These are phyloP conservation scores for Plasmopara halstedii DNA, from an alignment of 352 stramenopile genomes.

Conservation along the genomic window DNA sequence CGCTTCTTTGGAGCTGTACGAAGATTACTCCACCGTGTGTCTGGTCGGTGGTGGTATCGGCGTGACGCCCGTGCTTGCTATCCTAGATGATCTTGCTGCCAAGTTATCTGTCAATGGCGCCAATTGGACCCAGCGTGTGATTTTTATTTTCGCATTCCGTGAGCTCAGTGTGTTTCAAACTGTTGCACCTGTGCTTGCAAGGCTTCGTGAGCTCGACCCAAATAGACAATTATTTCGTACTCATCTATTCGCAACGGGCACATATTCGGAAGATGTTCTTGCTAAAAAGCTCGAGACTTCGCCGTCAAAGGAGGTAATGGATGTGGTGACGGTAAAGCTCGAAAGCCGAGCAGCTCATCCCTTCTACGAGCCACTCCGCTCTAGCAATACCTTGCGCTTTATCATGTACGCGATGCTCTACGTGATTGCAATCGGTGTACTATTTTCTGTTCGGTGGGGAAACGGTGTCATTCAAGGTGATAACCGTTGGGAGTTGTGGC, in stretches of 20 bases:
- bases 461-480: constrained; percentile 43
- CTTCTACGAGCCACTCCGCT: constrained; percentile 52
- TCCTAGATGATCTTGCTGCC: constrained; percentile 34
- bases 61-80: constrained; percentile 34
- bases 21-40: constrained; percentile 41
- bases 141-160: constrained; percentile 35
- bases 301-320: constrained; percentile 6
- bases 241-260: constrained; percentile 25
- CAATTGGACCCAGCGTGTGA: constrained; percentile 31
- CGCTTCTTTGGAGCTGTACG: constrained; percentile 35
- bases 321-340: constrained; percentile 8
- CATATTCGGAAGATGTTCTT: constrained; percentile 17
- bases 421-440: constrained; percentile 25
- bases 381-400: constrained; percentile 28
- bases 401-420: constrained; percentile 33
- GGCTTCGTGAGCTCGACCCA: constrained; percentile 32
- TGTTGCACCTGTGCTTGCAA: constrained; percentile 23
- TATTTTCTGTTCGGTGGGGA: constrained; percentile 33
- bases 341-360: constrained; percentile 13
- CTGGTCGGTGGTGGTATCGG: constrained; percentile 40
- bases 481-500: constrained; percentile 41
- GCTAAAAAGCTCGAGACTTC: constrained; percentile 13
- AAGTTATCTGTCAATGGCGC: constrained; percentile 21
- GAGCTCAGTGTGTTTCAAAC: constrained; percentile 31
- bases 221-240: constrained; percentile 27